phyloP scores from a whole-genome alignment of 441 rosid genomes.

The Pelargonium myrrhifolium region DNA sequence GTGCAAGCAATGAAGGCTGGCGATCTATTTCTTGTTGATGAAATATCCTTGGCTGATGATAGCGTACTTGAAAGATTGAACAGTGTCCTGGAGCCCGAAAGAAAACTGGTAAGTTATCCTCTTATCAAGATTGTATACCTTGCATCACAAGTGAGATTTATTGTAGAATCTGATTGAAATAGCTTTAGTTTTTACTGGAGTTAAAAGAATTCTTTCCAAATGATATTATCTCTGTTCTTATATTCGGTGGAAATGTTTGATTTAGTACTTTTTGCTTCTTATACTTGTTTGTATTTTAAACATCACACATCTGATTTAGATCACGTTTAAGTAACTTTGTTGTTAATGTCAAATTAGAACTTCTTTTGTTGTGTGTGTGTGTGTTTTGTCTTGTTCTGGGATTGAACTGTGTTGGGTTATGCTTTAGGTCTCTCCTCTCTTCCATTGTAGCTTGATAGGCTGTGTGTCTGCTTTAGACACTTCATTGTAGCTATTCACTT shows the following conservation, averaged over 20 bases:
- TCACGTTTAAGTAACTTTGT: too few relatives aligned
- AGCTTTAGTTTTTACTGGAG: neutral
- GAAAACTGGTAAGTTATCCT: conserved; percentile 58
- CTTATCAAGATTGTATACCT: conserved; percentile 3
- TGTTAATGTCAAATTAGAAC: too few relatives aligned
- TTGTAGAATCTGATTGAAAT: neutral
- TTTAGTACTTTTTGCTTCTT: neutral
- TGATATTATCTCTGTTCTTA: neutral
- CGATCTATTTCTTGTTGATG: conserved; percentile 84
- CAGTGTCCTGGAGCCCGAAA: conserved; percentile 91
- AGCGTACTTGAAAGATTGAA: conserved; percentile 92
- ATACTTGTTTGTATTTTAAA: too few relatives aligned
- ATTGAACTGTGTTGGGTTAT: too few relatives aligned
- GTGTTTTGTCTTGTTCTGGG: too few relatives aligned
- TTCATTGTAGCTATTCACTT: too few relatives aligned
- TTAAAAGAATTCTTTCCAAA: neutral
- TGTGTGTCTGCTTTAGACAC: too few relatives aligned
- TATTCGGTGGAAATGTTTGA: neutral
- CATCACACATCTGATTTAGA: too few relatives aligned
- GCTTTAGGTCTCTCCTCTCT: too few relatives aligned
- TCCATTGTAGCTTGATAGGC: too few relatives aligned
- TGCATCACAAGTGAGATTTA: neutral
- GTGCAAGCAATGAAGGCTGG: conserved; percentile 92
- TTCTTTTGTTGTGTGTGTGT: too few relatives aligned
- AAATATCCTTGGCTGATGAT: conserved; percentile 98